Base-by-base conservation (phyloP, 306 rosid genomes). In the Sicyos edulis region DNA sequence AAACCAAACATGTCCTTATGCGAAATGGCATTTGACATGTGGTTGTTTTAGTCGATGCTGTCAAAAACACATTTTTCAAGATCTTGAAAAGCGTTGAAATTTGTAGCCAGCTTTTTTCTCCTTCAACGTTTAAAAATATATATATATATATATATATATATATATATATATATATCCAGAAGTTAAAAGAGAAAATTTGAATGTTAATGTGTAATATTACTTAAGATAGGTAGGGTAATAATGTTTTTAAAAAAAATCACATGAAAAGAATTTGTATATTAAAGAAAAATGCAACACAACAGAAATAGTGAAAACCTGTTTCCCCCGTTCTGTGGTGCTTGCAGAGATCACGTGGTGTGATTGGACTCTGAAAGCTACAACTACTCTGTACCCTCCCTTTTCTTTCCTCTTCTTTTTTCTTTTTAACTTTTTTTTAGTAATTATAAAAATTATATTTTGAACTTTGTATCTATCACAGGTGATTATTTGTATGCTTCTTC, bases 311-410 rank as follows among this genome's bases (percentile, higher is more conserved):
- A 61, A 61, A 61, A 34, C 20, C 45, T 32, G 21, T 16, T 26
- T 57, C 34, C 37, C 19, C 63, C 19, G 3, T 14, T 58, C 40
- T 62, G 49, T n/a, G 68, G 49, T 62, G 49, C n/a, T 60, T 65
- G 10, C 71, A 65, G 71, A 65, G 54, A 19, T 65, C 71, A 65
- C 71, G 10, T 65, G 71, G 54, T 65, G 34, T 44, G 71, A 65
- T 65, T 65, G 34, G 19, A 65, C 54, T 16, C 69, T 65, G 54
- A 65, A 65, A 65, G 54, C 54, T 65, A 65, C 53, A 44, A 1
- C 68, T 29, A 61, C 59, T 55, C 60, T 2, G 29, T 55, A 20
- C 60, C 6, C 11, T 4, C 10, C 45, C 45, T 0, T 7, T 0
- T 40, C 8, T 40, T 9, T 26, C 21, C 44, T 60, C 29, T 26